Conservation (phyloP, 306 rosid species). For the Senna siamea region DNA sequence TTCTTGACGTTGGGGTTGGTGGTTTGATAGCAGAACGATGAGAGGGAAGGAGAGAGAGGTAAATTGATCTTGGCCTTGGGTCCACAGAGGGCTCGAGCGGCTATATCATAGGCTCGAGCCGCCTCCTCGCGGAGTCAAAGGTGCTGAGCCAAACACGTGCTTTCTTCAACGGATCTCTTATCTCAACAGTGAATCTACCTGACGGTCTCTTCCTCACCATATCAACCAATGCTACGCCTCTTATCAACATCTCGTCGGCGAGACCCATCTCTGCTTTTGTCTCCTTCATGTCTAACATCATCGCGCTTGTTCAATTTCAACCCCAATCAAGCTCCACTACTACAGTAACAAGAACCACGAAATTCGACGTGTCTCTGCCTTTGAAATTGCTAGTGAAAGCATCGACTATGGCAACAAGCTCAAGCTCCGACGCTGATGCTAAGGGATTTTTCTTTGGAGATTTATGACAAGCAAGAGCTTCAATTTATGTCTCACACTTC, state of each 20-base stretch:
- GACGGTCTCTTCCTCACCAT: constrained; percentile 82
- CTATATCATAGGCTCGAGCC: constrained; percentile 87
- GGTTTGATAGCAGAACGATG: constrained; percentile 40
- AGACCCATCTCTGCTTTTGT: constrained; percentile 60
- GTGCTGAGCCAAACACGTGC: constrained; percentile 93
- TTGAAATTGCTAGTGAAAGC: too few species aligned
- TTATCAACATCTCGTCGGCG: background rate
- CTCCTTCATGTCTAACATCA: constrained; percentile 39
- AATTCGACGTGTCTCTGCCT: constrained; percentile 21
- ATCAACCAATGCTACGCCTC: constrained; percentile 9
- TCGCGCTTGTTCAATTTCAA: constrained; percentile 34
- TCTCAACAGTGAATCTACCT: constrained; percentile 97
- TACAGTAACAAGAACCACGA: too few species aligned
- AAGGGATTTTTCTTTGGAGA: constrained; percentile 72
- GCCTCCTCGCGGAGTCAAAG: constrained; percentile 94
- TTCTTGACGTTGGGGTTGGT: constrained; percentile 7
- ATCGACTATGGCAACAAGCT: constrained; percentile 35
- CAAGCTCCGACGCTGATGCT: constrained; percentile 39
- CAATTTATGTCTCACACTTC: constrained; percentile 69
- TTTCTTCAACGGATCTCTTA: constrained; percentile 92
- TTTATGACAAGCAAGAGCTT: constrained; percentile 71
- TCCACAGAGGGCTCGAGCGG: constrained; percentile 82
- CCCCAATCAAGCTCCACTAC: constrained; percentile 38
- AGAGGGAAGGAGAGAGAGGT: constrained; percentile 44
- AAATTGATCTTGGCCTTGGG: constrained; percentile 87